Base-by-base conservation (phyloP, 2,329 filamentous ascomycete species). In the Byssoonygena ceratinophila region DNA sequence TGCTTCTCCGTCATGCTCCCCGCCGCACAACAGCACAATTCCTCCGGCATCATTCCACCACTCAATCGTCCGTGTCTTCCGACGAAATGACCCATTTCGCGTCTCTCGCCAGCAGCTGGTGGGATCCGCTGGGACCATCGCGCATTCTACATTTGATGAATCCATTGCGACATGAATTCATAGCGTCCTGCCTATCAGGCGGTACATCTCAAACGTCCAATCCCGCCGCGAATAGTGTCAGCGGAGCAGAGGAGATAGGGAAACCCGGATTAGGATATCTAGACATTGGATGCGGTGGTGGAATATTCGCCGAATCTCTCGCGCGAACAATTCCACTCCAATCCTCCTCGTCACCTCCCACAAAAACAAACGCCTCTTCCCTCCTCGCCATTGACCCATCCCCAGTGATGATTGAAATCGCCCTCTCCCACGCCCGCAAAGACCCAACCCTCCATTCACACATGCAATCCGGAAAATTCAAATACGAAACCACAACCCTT, bases 71-170 rank as follows among this genome's bases (percentile, higher is more conserved):
- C 52, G 87, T 98, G 70, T 94, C 94, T 63, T 79, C 86, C 50
- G 80, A 84, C 59, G 91, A 98, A 74, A 81, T 98, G 58, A 86
- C 85, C 16, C 92, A 98, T 74, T 98, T 98, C 79, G 89, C 89
- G 64, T 82, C 82, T 57, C 87, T 98, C 63, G 92, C 92, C 59
- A 87, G 86, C 59, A 84, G 84, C 62, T 98, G 92, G 92, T 98
- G 92, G 92, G 90, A 97, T 70, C 87, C 91, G 1, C 83, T 95
- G 65, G 92, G 92, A 48, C 84, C 91, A 5, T 96, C 89, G 3
- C 82, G 91, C 36, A 82, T 96, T 54, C 81, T 98, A 1, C 92
- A 98, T 70, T 83, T 95, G 59, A 97, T 98, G 91, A 97, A 98
- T 72, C 92, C 92, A 1, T 80, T 95, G 43, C 89, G 92, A 31